Evolutionary conservation across 1,284 basidiomycete genomes (phyloP).

Genomic region (Psilocybe mexicana): DNA sequence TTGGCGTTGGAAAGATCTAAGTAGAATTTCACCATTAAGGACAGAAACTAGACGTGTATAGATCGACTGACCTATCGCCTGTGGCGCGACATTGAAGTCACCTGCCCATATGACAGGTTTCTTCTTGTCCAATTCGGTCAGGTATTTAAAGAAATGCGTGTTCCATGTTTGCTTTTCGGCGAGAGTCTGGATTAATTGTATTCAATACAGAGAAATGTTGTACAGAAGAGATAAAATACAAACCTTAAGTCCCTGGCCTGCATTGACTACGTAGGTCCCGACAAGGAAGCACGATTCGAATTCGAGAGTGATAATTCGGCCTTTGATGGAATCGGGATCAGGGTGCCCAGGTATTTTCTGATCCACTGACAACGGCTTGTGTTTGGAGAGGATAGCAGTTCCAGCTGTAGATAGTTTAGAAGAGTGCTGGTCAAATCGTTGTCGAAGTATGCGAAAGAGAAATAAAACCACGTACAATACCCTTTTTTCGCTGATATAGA

Average conservation of each 20-base stretch:
- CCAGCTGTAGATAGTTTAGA: slow-evolving; percentile 53
- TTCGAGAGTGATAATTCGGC: slow-evolving; percentile 80
- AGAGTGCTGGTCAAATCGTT: neutral
- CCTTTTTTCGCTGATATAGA: slow-evolving; percentile 73
- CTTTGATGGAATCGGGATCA: slow-evolving; percentile 60
- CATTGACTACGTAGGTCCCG: slow-evolving; percentile 89
- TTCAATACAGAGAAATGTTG: neutral
- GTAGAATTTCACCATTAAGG: neutral
- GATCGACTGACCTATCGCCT: slow-evolving; percentile 54
- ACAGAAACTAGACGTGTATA: neutral
- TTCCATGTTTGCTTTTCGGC: slow-evolving; percentile 79
- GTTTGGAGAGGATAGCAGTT: slow-evolving; percentile 79
- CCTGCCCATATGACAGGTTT: slow-evolving; percentile 92
- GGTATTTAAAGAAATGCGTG: slow-evolving; percentile 68
- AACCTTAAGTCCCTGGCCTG: slow-evolving; percentile 79
- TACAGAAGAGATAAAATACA: neutral
- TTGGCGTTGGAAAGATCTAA: slow-evolving; percentile 68
- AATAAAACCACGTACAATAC: slow-evolving; percentile 53
- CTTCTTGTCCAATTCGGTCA: slow-evolving; percentile 68
- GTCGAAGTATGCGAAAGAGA: neutral
- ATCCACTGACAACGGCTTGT: slow-evolving; percentile 68
- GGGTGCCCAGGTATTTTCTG: slow-evolving; percentile 75
- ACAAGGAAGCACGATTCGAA: slow-evolving; percentile 73
- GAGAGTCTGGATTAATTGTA: slow-evolving; percentile 51
- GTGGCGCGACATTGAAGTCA: slow-evolving; percentile 86